A percentile compares a stretch with the other conserved stretches of the same genome.
Conservation (phyloP, 2,329 filamentous ascomycete genomes). For the Magnaporthiopsis incrustans region DNA sequence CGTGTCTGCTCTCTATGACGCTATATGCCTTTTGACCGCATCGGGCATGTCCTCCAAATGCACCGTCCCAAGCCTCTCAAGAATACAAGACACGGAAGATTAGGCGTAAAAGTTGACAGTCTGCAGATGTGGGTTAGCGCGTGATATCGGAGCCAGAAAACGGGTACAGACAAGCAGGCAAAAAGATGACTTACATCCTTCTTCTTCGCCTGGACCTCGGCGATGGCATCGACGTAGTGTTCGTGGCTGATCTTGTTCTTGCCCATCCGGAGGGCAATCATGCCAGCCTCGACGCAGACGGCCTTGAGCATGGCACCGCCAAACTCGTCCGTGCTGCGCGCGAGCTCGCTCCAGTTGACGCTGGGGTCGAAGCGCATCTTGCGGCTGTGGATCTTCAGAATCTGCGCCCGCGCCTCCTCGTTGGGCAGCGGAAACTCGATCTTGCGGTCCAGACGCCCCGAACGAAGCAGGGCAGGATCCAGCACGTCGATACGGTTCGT, state of each 20-base stretch:
- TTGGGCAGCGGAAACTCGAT: slow-evolving; percentile 98
- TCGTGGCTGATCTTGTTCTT: slow-evolving; percentile 97
- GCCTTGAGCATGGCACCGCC: slow-evolving; percentile 97
- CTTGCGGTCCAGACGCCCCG: slow-evolving; percentile 88
- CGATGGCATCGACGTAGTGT: slow-evolving; percentile 97
- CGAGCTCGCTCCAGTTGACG: slow-evolving; percentile 94
- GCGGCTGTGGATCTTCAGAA: slow-evolving; percentile 91
- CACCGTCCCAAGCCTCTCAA: neutral
- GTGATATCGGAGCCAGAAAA: neutral
- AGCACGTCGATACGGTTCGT: slow-evolving; percentile 93
- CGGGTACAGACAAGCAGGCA: neutral
- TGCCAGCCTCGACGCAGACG: slow-evolving; percentile 96
- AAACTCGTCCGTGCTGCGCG: slow-evolving; percentile 95
- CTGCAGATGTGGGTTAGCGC: slow-evolving; percentile 26
- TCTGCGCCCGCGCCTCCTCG: slow-evolving; percentile 94
- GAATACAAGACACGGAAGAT: slow-evolving; percentile 9
- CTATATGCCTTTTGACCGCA: neutral
- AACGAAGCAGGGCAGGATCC: slow-evolving; percentile 83
- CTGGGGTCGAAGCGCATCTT: slow-evolving; percentile 95
- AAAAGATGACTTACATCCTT: slow-evolving; percentile 54
- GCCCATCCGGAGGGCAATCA: slow-evolving; percentile 92
- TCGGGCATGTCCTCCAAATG: neutral
- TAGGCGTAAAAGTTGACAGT: slow-evolving; percentile 52
- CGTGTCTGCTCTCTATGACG: neutral
- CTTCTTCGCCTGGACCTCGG: slow-evolving; percentile 93